Evolutionary conservation across 2,329 filamentous ascomycete genomes (phyloP).

Genomic region (Ophiocordyceps camponoti-rufipedis): DNA sequence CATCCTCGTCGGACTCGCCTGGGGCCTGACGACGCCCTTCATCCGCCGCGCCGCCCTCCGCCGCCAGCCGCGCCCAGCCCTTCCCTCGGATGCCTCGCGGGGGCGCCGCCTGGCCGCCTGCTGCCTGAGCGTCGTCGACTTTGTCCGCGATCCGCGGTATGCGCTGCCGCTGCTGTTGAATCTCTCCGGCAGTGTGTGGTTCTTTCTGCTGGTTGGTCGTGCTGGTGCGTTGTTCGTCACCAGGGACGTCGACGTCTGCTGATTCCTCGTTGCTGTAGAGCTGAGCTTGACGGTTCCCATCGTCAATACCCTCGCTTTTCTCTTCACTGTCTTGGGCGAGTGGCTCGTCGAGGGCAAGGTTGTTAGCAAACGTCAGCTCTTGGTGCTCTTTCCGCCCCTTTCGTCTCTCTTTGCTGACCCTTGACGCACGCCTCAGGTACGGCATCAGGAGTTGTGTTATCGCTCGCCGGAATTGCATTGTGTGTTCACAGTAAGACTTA

Average conservation of each 20-base stretch:
- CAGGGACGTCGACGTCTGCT: not conserved
- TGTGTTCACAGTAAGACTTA: constrained; percentile 53
- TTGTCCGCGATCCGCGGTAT: constrained; percentile 68
- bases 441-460: constrained; percentile 64
- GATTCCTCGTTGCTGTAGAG: constrained; percentile 30
- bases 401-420: not conserved
- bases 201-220: constrained; percentile 83
- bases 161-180: constrained; percentile 73
- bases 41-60: constrained; percentile 61
- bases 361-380: constrained; percentile 50
- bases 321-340: constrained; percentile 90
- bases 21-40: constrained; percentile 86
- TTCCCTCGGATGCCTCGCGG: constrained; percentile 42
- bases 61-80: constrained; percentile 38
- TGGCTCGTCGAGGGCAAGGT: constrained; percentile 91
- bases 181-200: constrained; percentile 87
- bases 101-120: constrained; percentile 45
- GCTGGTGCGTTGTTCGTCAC: constrained; percentile 44
- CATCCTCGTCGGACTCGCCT: constrained; percentile 76
- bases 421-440: constrained; percentile 38
- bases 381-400: not conserved
- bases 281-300: constrained; percentile 87
- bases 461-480: constrained; percentile 61
- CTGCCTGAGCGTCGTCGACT: constrained; percentile 58
- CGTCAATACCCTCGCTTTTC: constrained; percentile 80